phyloP scores from a whole-genome alignment of 2,329 filamentous ascomycete genomes.

The Trichoderma atrobrunneum region DNA sequence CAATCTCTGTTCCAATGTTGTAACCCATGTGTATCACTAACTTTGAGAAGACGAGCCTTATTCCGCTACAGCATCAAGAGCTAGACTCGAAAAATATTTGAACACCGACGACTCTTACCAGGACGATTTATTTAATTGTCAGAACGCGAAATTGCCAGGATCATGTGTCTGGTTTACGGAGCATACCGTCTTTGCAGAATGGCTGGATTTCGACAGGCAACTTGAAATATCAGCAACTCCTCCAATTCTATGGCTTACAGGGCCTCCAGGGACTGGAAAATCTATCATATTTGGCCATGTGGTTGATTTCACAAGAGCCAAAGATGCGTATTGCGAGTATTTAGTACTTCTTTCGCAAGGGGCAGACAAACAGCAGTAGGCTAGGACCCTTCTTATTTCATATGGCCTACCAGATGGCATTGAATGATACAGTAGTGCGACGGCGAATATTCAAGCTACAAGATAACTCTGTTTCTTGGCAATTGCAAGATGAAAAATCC shows the following conservation, averaged over 20 bases:
- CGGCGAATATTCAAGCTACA: neutral
- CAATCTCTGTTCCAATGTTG: neutral
- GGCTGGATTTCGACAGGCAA: neutral
- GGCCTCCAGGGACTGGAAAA: conserved; percentile 10
- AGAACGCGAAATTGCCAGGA: neutral
- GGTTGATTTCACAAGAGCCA: neutral
- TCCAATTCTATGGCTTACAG: conserved; percentile 3
- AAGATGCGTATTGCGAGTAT: neutral
- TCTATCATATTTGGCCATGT: conserved; percentile 10
- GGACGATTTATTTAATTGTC: conserved; percentile 5
- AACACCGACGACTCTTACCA: neutral
- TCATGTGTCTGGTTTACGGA: conserved; percentile 16
- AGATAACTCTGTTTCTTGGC: neutral
- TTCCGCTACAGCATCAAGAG: neutral
- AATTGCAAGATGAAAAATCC: neutral
- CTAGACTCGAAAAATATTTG: neutral
- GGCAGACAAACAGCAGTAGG: neutral
- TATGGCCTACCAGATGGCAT: conserved; percentile 8
- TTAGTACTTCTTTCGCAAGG: conserved; percentile 1
- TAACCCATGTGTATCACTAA: neutral
- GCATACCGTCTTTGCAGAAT: neutral
- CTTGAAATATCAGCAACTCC: neutral
- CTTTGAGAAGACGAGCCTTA: neutral
- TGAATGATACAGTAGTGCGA: neutral
- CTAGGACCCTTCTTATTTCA: neutral